A percentile compares a stretch with the other conserved stretches of the same genome.
Conservation (phyloP, 441 rosid species). For the Sinapis alba region DNA sequence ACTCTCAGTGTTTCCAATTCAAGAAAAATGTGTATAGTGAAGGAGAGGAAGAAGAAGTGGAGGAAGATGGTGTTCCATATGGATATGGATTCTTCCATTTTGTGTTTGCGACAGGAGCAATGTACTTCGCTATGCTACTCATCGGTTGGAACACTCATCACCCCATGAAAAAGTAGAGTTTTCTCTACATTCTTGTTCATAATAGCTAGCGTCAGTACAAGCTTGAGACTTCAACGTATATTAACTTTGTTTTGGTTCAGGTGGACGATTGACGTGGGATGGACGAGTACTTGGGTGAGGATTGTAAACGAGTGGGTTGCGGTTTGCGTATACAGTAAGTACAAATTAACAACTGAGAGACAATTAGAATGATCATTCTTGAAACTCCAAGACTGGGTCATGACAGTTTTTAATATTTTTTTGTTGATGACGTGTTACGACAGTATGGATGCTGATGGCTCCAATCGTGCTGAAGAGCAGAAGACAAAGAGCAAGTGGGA, state of each 20-base stretch:
- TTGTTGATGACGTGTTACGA: slow-evolving; percentile 25
- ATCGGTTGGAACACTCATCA: slow-evolving; percentile 96
- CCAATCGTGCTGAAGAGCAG: slow-evolving; percentile 66
- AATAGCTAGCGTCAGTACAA: not conserved
- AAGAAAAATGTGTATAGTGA: slow-evolving; percentile 48
- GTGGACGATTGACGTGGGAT: slow-evolving; percentile 99
- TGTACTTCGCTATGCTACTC: slow-evolving; percentile 96
- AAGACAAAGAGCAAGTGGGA: slow-evolving; percentile 49
- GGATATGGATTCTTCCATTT: slow-evolving; percentile 99
- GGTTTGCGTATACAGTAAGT: slow-evolving; percentile 87
- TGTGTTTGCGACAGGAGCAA: slow-evolving; percentile 96
- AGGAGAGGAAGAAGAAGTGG: slow-evolving; percentile 51
- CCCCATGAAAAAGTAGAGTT: slow-evolving; percentile 67
- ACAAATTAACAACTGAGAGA: not conserved
- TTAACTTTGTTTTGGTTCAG: slow-evolving; percentile 41
- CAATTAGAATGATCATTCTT: not conserved
- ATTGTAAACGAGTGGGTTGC: slow-evolving; percentile 94
- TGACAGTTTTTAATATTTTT: slow-evolving; percentile 13
- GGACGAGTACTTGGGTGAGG: slow-evolving; percentile 99
- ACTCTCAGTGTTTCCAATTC: slow-evolving; percentile 87
- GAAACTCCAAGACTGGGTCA: not conserved
- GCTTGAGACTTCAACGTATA: not conserved
- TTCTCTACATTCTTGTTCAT: not conserved
- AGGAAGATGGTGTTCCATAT: slow-evolving; percentile 78
- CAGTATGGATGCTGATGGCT: slow-evolving; percentile 95